Evolutionary conservation across 2,329 filamentous ascomycete species (phyloP).

Genomic region (Diaporthe sp.): DNA sequence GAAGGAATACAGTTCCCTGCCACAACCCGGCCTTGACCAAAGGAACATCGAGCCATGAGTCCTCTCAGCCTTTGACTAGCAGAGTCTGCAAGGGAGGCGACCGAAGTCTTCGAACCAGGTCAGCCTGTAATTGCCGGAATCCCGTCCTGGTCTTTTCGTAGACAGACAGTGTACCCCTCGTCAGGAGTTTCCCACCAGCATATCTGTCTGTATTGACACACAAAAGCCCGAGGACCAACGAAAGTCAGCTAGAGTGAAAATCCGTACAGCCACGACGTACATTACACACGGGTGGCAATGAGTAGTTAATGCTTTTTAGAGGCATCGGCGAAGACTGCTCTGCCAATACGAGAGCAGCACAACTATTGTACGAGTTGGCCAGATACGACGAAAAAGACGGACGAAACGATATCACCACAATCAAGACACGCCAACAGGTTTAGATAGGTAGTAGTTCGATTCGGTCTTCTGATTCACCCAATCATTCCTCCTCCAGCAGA

Average conservation of each 20-base stretch:
- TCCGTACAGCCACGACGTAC: too few relatives aligned
- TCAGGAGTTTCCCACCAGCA: not conserved
- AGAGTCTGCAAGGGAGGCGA: not conserved
- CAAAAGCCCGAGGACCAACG: not conserved
- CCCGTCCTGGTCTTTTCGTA: too few relatives aligned
- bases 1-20: too few relatives aligned
- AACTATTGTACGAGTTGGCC: not conserved
- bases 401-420: not conserved
- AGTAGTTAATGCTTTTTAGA: too few relatives aligned
- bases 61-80: not conserved
- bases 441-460: constrained; percentile 15
- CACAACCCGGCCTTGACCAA: not conserved
- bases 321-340: not conserved
- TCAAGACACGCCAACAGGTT: not conserved
- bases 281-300: not conserved
- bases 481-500: constrained; percentile 16
- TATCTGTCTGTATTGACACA: not conserved
- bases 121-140: not conserved
- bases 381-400: not conserved
- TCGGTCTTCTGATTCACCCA: constrained; percentile 30
- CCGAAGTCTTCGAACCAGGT: not conserved
- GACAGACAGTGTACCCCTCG: not conserved
- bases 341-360: not conserved
- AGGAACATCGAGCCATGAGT: not conserved
- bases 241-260: not conserved